phyloP scores from a whole-genome alignment of 768 basidiomycete genomes.

The Macrolepiota albuminosa region DNA sequence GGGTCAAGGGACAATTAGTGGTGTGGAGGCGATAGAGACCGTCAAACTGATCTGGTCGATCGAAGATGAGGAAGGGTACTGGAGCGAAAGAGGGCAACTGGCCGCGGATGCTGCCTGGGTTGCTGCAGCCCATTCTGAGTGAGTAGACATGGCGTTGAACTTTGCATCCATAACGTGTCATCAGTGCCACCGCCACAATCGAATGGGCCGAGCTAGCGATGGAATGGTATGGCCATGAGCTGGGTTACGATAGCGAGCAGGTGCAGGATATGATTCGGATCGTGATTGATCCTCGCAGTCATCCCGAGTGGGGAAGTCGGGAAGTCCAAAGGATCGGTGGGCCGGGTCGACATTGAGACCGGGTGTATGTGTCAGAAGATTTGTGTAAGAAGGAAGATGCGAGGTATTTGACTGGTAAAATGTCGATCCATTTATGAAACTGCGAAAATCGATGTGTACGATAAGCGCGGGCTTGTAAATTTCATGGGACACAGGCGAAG shows the following conservation, averaged over 20 bases:
- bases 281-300: constrained; percentile 31
- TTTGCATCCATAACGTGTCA: neutral
- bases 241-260: constrained; percentile 52
- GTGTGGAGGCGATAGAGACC: constrained; percentile 42
- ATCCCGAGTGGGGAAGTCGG: constrained; percentile 47
- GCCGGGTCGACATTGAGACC: constrained; percentile 11
- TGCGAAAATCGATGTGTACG: constrained; percentile 1
- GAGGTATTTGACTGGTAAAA: neutral
- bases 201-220: constrained; percentile 47
- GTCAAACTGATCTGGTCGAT: constrained; percentile 51
- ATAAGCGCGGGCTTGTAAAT: constrained; percentile 3
- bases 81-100: constrained; percentile 58
- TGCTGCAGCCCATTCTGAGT: constrained; percentile 62
- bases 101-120: constrained; percentile 59
- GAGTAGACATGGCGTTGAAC: constrained; percentile 22
- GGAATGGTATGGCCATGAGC: constrained; percentile 52
- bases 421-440: neutral
- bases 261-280: constrained; percentile 33
- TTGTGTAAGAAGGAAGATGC: neutral
- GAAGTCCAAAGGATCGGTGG: constrained; percentile 30
- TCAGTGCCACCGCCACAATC: constrained; percentile 38
- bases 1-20: constrained; percentile 40
- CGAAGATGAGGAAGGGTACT: constrained; percentile 60
- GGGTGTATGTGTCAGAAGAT: constrained; percentile 2
- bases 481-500: neutral